Conservation (phyloP, 169 alveolate species). For the Plasmodium gonderi region DNA sequence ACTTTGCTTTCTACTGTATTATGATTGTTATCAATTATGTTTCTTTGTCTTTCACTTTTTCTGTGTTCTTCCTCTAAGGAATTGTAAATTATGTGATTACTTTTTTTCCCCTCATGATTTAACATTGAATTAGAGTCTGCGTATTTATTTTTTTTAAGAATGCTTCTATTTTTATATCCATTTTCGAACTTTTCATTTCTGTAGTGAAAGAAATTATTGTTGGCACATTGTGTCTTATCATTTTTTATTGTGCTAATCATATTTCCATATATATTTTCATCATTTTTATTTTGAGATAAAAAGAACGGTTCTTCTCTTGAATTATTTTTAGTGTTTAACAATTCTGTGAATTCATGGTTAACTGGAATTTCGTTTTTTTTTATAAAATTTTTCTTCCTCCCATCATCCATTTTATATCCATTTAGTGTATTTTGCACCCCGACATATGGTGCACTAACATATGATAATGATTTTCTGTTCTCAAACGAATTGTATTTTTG, state of each 20-base stretch:
- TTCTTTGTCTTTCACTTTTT: not conserved
- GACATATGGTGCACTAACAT: not conserved
- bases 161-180: not conserved
- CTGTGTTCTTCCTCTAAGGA: not conserved
- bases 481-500: not conserved
- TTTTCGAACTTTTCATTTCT: not conserved
- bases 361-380: not conserved
- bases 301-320: not conserved
- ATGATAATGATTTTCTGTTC: not conserved
- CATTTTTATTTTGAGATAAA: not conserved
- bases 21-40: not conserved
- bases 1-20: not conserved
- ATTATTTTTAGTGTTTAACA: not conserved
- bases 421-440: not conserved
- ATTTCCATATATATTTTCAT: not conserved
- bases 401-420: not conserved
- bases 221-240: not conserved
- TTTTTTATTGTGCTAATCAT: not conserved
- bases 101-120: not conserved
- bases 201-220: not conserved
- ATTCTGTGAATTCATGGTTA: not conserved
- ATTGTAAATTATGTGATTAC: not conserved
- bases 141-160: not conserved
- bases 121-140: not conserved
- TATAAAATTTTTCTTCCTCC: not conserved